A percentile compares a stretch with the other conserved stretches of the same genome.
Conservation (phyloP, 768 basidiomycete species). For the Rhodotorula graminis region DNA sequence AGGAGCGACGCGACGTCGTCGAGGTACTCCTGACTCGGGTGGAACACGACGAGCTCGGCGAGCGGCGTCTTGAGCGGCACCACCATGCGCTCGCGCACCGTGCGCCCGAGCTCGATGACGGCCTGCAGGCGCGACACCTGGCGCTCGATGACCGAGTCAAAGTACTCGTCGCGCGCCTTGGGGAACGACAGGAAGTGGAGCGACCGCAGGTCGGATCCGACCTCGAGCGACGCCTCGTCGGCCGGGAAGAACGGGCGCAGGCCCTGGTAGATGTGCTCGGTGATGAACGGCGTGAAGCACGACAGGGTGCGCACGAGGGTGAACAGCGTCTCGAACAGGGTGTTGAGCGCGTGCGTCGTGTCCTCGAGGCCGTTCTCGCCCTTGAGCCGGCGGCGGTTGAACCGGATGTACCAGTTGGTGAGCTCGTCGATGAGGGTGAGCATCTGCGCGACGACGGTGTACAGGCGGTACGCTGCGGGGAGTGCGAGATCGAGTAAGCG, state of each 20-base stretch:
- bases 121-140: conserved; percentile 91
- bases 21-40: conserved; percentile 74
- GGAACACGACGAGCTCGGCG: conserved; percentile 89
- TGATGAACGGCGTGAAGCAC: conserved; percentile 96
- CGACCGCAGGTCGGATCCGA: conserved; percentile 73
- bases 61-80: conserved; percentile 91
- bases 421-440: conserved; percentile 89
- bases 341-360: conserved; percentile 81
- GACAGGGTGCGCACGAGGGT: conserved; percentile 96
- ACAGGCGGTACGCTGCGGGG: conserved; percentile 77
- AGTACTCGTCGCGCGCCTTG: conserved; percentile 86
- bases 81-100: conserved; percentile 78
- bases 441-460: conserved; percentile 93
- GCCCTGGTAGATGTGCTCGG: conserved; percentile 92
- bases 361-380: conserved; percentile 89
- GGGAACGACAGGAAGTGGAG: conserved; percentile 95
- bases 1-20: conserved; percentile 77
- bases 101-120: conserved; percentile 85
- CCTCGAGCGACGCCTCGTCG: conserved; percentile 53
- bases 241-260: conserved; percentile 78
- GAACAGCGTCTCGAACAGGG: conserved; percentile 88
- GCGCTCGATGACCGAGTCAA: conserved; percentile 85
- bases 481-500: not conserved
- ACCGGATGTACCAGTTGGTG: conserved; percentile 99
- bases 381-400: conserved; percentile 92